Base-by-base conservation (phyloP, 2,329 filamentous ascomycete species). In the Ceratocystis lukuohia region DNA sequence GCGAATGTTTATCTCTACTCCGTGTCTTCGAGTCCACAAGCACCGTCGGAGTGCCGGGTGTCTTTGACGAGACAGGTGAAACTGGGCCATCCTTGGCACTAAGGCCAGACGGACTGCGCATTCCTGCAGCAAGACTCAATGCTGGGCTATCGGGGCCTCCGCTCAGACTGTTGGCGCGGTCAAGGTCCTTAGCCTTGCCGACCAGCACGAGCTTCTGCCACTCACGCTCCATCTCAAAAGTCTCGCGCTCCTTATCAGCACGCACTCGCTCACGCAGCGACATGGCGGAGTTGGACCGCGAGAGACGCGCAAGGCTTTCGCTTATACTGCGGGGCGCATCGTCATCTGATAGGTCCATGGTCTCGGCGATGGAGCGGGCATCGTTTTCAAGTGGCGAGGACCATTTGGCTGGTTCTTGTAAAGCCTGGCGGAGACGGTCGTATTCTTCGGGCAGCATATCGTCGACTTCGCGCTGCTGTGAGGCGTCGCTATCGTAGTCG, bases 221-320 rank as follows among this genome's bases (percentile, higher is more conserved):
- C 61, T 68, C 66, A 28, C 46, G 64, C 25, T 68, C 69, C 61
- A 68, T 67, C 53, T 67, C 69, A 33, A 70, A 68, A 25, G 66
- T 64, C 5, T 69, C 69, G 62, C 70, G 68, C 41, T 71, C 68
- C 28, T 70, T 66, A 33, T 69, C 69, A n/a, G 28, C 46, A 28
- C 64, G 61, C 41, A 68, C 50, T 6, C 64, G 45, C 41, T 68
- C 66, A 3, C 66, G 59, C 50, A 68, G 45, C 45, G 57, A 63
- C 46, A 68, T 33, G 22, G 50, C 10, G 7, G 63, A 65, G 8
- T 61, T 56, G 8, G 46, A 59, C 33, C 59, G 61, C n/a, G 62
- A 65, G 17, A 68, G 61, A 5, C 66, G 57, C 28, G 66, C 66
- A 25, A 68, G 48, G 17, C 59, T 53, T 30, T 68, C 66, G 33